Evolutionary conservation across 371 early-diverging fungal species (phyloP).

Genomic region (Mucor plumbeus): DNA sequence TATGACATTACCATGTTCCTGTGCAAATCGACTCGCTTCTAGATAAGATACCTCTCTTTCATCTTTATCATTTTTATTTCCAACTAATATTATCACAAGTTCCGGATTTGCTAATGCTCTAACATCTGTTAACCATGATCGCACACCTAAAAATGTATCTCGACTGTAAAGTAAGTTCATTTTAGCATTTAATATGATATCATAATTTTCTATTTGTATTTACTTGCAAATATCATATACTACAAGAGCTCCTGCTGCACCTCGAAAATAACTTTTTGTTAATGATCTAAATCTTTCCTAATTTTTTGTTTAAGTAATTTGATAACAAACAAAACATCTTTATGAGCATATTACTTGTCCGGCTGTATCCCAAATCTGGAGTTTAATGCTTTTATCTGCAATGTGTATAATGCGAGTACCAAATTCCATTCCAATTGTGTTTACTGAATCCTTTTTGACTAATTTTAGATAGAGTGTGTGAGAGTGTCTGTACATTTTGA

Average conservation of each 20-base stretch:
- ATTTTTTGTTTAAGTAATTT: too few relatives aligned
- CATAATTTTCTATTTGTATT: slow-evolving; percentile 18
- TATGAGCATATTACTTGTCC: slow-evolving; percentile 63
- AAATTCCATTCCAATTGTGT: slow-evolving; percentile 77
- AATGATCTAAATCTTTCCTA: slow-evolving; percentile 85
- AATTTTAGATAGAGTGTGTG: neutral
- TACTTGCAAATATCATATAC: slow-evolving; percentile 75
- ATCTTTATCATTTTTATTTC: slow-evolving; percentile 73
- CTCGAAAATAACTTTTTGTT: slow-evolving; percentile 75
- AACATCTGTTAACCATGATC: slow-evolving; percentile 71
- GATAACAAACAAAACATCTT: neutral
- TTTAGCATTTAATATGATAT: neutral
- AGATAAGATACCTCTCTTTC: slow-evolving; percentile 68
- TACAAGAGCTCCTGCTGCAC: slow-evolving; percentile 72
- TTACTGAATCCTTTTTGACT: slow-evolving; percentile 68
- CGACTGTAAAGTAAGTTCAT: slow-evolving; percentile 40
- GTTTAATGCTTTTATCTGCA: slow-evolving; percentile 68
- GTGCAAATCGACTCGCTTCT: slow-evolving; percentile 75
- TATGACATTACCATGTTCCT: slow-evolving; percentile 57
- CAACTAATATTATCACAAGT: slow-evolving; percentile 71
- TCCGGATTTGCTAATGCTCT: slow-evolving; percentile 69
- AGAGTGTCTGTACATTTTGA: neutral
- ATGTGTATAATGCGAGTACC: slow-evolving; percentile 71
- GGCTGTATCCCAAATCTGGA: slow-evolving; percentile 90
- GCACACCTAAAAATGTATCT: slow-evolving; percentile 59